These are phyloP conservation scores for Russula sp. DNA, from an alignment of 768 basidiomycete species.

Conservation along the genomic window DNA sequence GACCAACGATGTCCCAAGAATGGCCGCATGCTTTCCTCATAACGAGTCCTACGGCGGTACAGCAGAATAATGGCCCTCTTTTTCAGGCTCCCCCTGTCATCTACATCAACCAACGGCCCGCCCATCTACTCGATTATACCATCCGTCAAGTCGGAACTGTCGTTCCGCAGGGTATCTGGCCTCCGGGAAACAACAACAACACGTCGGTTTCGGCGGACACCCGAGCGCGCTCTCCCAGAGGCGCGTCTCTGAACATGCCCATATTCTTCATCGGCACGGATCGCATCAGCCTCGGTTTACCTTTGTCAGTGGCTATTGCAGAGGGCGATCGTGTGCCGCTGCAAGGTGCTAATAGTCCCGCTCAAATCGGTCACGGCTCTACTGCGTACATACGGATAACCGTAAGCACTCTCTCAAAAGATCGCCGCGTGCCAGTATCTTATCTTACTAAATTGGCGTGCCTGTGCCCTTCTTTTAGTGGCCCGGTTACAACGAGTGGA, in stretches of 20 bases:
- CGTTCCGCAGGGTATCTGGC: conserved; percentile 21
- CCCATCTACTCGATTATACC: conserved; percentile 13
- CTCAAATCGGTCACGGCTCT: conserved; percentile 3
- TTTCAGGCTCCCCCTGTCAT: neutral
- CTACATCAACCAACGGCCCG: neutral
- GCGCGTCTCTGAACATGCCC: conserved; percentile 11
- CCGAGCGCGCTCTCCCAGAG: neutral
- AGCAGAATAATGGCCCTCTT: neutral
- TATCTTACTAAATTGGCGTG: neutral
- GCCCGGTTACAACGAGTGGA: conserved; percentile 18
- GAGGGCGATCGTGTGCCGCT: neutral
- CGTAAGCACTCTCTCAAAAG: neutral
- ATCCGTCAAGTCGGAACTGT: conserved; percentile 2
- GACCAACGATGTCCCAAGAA: neutral
- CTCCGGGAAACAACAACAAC: neutral
- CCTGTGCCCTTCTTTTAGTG: neutral
- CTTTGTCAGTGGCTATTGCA: neutral
- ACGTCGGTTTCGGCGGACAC: neutral
- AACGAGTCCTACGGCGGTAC: neutral
- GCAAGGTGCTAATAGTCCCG: neutral
- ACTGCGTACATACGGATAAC: conserved; percentile 18
- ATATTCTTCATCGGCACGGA: conserved; percentile 16
- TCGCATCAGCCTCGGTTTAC: neutral
- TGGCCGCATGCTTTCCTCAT: conserved; percentile 12
- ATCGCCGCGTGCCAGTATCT: neutral